Conservation (phyloP, 139 green algal genomes). For the Nannochloris sp. region DNA sequence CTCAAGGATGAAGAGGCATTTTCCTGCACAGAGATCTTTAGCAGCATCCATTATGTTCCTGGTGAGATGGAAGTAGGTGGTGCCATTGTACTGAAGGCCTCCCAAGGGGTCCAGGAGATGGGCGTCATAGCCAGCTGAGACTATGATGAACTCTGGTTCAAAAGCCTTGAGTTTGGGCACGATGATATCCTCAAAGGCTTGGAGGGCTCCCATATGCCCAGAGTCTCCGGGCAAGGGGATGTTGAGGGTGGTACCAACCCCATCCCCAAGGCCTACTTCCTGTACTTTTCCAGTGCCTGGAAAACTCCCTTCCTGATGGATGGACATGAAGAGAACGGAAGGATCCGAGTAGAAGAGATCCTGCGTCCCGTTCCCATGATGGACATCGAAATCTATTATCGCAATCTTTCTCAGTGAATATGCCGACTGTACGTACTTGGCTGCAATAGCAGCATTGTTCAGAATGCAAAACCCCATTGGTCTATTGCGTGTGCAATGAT, state of each 20-base stretch:
- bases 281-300: slow-evolving; percentile 55
- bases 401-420: slow-evolving; percentile 46
- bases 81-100: slow-evolving; percentile 55
- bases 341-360: slow-evolving; percentile 73
- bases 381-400: slow-evolving; percentile 86
- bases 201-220: slow-evolving; percentile 52
- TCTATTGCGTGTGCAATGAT: slow-evolving; percentile 56
- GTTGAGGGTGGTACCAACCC: slow-evolving; percentile 71
- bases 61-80: slow-evolving; percentile 62
- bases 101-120: slow-evolving; percentile 82
- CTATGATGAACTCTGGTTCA: slow-evolving; percentile 71
- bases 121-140: slow-evolving; percentile 73
- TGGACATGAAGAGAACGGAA: slow-evolving; percentile 73
- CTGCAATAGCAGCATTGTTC: slow-evolving; percentile 65
- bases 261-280: slow-evolving; percentile 53
- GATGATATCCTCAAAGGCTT: slow-evolving; percentile 63
- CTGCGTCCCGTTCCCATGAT: slow-evolving; percentile 74
- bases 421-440: slow-evolving; percentile 36
- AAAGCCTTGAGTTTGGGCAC: slow-evolving; percentile 59
- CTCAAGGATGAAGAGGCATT: slow-evolving; percentile 77
- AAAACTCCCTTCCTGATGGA: slow-evolving; percentile 51
- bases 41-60: slow-evolving; percentile 28
- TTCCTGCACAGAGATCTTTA: slow-evolving; percentile 52
- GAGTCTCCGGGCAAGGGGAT: slow-evolving; percentile 60
- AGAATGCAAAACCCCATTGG: slow-evolving; percentile 79